Percentiles rank a stretch among this genome's conserved stretches.
These are phyloP conservation scores for Euphrasia confusa DNA, from an alignment of 257 asterid species.

Conservation along the genomic window DNA sequence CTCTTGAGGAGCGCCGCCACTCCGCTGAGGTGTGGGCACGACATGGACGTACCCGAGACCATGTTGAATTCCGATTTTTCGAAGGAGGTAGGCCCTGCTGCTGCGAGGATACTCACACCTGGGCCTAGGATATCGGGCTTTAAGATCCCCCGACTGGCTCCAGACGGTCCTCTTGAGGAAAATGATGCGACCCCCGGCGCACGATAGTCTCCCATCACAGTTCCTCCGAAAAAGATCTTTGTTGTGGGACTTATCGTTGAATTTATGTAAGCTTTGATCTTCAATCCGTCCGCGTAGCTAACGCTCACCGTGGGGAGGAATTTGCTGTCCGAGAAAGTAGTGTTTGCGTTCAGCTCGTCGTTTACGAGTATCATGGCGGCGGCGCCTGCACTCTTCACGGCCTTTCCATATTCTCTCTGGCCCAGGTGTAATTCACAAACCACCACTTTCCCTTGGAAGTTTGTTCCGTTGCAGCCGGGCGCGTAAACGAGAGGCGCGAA, in stretches of 20 bases:
- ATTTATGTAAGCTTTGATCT: background rate
- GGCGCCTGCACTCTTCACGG: slow-evolving; percentile 4
- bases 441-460: slow-evolving; percentile 22
- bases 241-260: background rate
- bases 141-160: background rate
- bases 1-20: too few relatives aligned
- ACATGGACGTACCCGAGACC: too few relatives aligned
- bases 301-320: background rate
- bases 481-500: too few relatives aligned
- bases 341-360: background rate
- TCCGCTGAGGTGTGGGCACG: too few relatives aligned
- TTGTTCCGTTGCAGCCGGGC: background rate
- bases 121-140: background rate
- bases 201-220: background rate
- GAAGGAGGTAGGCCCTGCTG: too few relatives aligned
- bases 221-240: background rate
- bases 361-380: slow-evolving; percentile 24
- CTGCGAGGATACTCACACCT: too few relatives aligned
- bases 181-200: background rate
- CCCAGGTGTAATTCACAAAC: slow-evolving; percentile 19
- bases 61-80: too few relatives aligned
- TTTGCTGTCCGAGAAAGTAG: background rate
- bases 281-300: background rate
- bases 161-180: background rate
- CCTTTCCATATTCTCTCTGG: slow-evolving; percentile 10